Evolutionary conservation across 2,329 filamentous ascomycete species (phyloP).

Genomic region (Xylaria polymorpha): DNA sequence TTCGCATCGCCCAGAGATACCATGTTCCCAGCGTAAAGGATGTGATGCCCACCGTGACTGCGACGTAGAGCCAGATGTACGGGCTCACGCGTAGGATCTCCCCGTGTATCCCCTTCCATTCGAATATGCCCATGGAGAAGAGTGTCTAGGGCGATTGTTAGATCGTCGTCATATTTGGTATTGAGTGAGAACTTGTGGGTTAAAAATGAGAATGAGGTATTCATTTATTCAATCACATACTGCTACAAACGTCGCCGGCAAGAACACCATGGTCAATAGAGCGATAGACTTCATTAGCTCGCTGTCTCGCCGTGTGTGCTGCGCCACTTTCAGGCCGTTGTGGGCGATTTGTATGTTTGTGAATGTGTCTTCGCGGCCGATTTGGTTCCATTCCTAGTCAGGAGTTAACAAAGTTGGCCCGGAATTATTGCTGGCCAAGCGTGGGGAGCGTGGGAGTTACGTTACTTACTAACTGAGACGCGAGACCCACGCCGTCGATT

Average conservation of each 20-base stretch:
- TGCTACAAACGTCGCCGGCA: constrained; percentile 46
- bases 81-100: constrained; percentile 40
- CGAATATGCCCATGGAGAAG: constrained; percentile 48
- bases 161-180: not conserved
- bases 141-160: constrained; percentile 38
- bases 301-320: constrained; percentile 44
- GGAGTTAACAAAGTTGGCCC: not conserved
- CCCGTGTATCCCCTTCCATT: constrained; percentile 42
- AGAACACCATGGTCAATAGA: constrained; percentile 48
- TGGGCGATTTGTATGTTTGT: constrained; percentile 44
- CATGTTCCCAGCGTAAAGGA: constrained; percentile 38
- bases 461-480: constrained; percentile 45
- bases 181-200: not conserved
- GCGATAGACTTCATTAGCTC: constrained; percentile 49
- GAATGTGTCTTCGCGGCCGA: constrained; percentile 44
- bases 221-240: constrained; percentile 37
- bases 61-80: constrained; percentile 46
- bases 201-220: not conserved
- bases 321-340: constrained; percentile 42
- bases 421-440: not conserved
- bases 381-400: constrained; percentile 47
- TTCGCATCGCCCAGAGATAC: constrained; percentile 27
- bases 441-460: not conserved
- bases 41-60: constrained; percentile 41
- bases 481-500: constrained; percentile 44